Evolutionary conservation across 2,329 filamentous ascomycete species (phyloP).

Genomic region (Zelopaecilomyces penicillatus): DNA sequence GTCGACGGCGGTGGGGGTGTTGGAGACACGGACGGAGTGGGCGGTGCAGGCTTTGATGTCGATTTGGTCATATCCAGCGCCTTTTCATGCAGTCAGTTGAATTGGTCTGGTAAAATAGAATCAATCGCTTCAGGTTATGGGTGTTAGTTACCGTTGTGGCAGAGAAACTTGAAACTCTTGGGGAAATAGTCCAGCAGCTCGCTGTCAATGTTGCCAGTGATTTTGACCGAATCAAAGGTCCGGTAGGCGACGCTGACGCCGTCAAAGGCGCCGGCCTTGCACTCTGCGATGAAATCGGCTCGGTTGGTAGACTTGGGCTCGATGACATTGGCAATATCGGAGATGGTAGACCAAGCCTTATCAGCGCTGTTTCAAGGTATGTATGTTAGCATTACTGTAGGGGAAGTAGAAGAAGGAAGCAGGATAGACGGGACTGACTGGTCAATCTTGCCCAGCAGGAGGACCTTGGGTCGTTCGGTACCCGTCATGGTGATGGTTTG

Average conservation of each 20-base stretch:
- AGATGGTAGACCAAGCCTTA: slow-evolving; percentile 54
- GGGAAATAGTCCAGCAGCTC: slow-evolving; percentile 57
- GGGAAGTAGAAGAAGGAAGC: background rate
- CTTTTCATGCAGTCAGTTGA: slow-evolving; percentile 26
- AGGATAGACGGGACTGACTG: slow-evolving; percentile 22
- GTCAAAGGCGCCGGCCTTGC: slow-evolving; percentile 55
- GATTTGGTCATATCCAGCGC: slow-evolving; percentile 80
- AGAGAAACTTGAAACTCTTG: slow-evolving; percentile 46
- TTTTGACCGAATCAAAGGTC: slow-evolving; percentile 55
- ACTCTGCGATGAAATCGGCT: slow-evolving; percentile 61
- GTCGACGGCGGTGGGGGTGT: slow-evolving; percentile 73
- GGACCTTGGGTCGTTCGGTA: slow-evolving; percentile 25
- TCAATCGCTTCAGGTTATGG: background rate
- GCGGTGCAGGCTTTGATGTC: slow-evolving; percentile 63
- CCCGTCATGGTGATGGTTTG: slow-evolving; percentile 13
- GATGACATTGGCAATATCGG: slow-evolving; percentile 56
- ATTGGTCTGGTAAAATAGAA: background rate
- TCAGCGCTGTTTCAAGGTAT: slow-evolving; percentile 46
- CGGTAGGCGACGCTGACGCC: slow-evolving; percentile 59
- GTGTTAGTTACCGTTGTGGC: slow-evolving; percentile 45
- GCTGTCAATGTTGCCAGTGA: slow-evolving; percentile 63
- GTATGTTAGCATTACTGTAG: background rate
- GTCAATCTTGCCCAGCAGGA: slow-evolving; percentile 31
- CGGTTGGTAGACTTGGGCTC: slow-evolving; percentile 53
- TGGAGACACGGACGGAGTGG: slow-evolving; percentile 62